These are phyloP conservation scores for Saccharomycopsis schoenii DNA, from an alignment of 805 yeast genomes.

Conservation along the genomic window DNA sequence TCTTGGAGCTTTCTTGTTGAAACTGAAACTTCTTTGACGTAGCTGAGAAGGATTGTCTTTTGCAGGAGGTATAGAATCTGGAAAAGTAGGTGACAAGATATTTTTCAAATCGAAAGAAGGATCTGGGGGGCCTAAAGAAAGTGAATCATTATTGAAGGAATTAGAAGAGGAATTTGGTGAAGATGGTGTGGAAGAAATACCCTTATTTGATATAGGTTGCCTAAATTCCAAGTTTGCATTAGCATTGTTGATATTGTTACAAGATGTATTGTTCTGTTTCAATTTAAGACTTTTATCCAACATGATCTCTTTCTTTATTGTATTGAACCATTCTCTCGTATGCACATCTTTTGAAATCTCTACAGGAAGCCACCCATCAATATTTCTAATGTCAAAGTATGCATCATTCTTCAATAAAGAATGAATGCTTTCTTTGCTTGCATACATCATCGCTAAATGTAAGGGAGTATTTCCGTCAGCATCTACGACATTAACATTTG, in stretches of 20 bases:
- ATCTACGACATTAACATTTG: constrained; percentile 66
- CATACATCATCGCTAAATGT: constrained; percentile 72
- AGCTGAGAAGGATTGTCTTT: constrained; percentile 7
- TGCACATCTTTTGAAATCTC: constrained; percentile 50
- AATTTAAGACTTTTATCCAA: constrained; percentile 9
- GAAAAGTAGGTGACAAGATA: constrained; percentile 15
- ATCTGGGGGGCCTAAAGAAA: constrained; percentile 1
- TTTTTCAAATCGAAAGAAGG: constrained; percentile 6
- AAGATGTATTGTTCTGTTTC: not conserved
- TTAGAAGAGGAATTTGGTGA: not conserved
- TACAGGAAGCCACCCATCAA: constrained; percentile 54
- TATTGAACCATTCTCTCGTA: constrained; percentile 34
- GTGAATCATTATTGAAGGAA: constrained; percentile 9
- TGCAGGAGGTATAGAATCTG: constrained; percentile 18
- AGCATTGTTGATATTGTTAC: not conserved
- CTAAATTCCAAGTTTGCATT: not conserved
- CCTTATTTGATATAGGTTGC: not conserved
- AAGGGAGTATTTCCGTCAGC: constrained; percentile 71
- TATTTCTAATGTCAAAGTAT: constrained; percentile 39
- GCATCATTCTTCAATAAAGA: constrained; percentile 42
- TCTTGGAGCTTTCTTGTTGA: not conserved
- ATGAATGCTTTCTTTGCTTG: constrained; percentile 47
- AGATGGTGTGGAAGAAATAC: not conserved
- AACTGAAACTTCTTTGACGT: constrained; percentile 4
- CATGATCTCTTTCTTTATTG: constrained; percentile 20